Base-by-base conservation (phyloP, 257 asterid species). In the Fraxinus quadrangulata region DNA sequence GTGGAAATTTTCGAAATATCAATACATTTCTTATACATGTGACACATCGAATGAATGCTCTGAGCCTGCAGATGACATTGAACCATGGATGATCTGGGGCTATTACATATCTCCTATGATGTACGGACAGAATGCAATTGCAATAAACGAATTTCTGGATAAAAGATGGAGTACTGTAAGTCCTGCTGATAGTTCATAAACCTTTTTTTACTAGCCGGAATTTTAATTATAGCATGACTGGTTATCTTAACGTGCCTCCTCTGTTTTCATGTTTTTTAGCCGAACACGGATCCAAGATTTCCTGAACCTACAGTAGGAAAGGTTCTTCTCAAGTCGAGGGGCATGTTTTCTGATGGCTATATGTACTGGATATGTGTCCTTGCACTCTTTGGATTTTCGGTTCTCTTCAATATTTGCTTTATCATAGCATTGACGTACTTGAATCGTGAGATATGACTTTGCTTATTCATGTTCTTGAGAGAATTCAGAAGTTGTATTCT, bases 71-170 rank as follows among this genome's bases (percentile, higher is more conserved):
- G 97, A 92, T 70, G 96, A 92, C 87, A 90, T 91, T 74, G 74
- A 86, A 75, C 92, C 96, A 45, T 92, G 95, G 93, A 85, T 92
- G 93, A 86, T 86, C 66, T 92, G 97, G 97, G 97, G 95, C 42
- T 92, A 82, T 54, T 92, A 92, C 47, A 12, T 85, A 54, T 91
- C 97, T 82, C 97, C 96, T 71, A 89, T 92, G 97, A 88, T 85
- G 96, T 92, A 92, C 66, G 96, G 91, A 73, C 96, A 91, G 82
- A 92, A 91, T 76, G 97, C 97, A 63, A 82, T 92, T 68, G 94
- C 93, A 84, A 89, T 92, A 68, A 91, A 90, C 24, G 97, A 92
- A 84, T 92, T 92, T 80, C 85, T 92, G 26, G 97, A 90, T 68
- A 67, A 88, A 49, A 87, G 97, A 92, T 92, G 97, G 97, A 88